phyloP scores from a whole-genome alignment of 306 rosid genomes.

The Adenanthera pavonina region DNA sequence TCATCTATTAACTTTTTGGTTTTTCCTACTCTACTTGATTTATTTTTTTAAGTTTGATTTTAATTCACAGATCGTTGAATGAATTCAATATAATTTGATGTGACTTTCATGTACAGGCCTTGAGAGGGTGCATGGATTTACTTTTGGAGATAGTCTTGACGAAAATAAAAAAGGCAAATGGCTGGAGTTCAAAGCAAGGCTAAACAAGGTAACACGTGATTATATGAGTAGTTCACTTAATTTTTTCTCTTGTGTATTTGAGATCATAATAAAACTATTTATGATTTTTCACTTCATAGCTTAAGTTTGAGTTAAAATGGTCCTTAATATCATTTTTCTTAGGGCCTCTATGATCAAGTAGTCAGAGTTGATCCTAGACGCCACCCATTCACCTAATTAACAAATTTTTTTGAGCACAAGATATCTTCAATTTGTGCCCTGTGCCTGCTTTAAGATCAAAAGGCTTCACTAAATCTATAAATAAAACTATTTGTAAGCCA shows the following conservation, averaged over 20 bases:
- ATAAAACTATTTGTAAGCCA: too few species aligned
- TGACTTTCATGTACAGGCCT: conserved; percentile 64
- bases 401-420: background rate
- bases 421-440: background rate
- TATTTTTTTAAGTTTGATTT: conserved; percentile 1
- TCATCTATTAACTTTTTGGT: conserved; percentile 12
- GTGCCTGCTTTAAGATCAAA: too few species aligned
- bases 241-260: background rate
- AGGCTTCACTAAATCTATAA: too few species aligned
- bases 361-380: background rate
- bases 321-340: background rate
- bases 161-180: conserved; percentile 73
- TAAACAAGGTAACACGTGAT: conserved; percentile 67
- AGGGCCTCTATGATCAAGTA: background rate
- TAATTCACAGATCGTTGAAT: conserved; percentile 5
- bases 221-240: background rate
- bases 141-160: conserved; percentile 91
- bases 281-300: background rate
- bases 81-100: conserved; percentile 22
- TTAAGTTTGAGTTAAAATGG: background rate
- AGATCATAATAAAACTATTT: background rate
- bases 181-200: conserved; percentile 67
- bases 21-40: conserved; percentile 18
- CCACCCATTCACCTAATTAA: background rate
- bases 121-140: conserved; percentile 89